phyloP scores from a whole-genome alignment of 805 yeast species.

The Danielia reshetovae region DNA sequence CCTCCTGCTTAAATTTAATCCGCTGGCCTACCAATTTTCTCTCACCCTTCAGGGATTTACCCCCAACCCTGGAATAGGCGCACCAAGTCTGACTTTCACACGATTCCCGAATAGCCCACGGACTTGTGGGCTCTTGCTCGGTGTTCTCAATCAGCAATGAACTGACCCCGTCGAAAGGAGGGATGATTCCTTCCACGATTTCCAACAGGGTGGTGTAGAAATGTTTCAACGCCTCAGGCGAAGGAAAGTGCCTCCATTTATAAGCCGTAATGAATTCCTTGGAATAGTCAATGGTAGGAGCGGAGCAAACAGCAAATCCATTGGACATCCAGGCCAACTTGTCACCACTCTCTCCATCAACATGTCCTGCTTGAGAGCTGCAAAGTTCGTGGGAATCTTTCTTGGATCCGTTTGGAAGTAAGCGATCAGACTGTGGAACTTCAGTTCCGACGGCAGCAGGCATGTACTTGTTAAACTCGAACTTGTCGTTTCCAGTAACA shows the following conservation, averaged over 20 bases:
- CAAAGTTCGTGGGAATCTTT: slow-evolving; percentile 16
- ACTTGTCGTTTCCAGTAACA: slow-evolving; percentile 21
- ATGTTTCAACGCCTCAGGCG: not conserved
- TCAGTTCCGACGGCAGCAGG: slow-evolving; percentile 26
- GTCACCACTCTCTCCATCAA: not conserved
- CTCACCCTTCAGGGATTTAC: not conserved
- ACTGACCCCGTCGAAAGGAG: not conserved
- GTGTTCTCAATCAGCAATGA: not conserved
- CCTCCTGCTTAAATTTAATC: not conserved
- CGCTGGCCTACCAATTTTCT: not conserved
- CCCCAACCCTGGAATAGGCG: not conserved
- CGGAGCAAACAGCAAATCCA: not conserved
- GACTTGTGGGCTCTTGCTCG: not conserved
- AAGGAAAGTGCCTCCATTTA: not conserved
- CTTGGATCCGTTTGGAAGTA: not conserved
- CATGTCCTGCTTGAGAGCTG: not conserved
- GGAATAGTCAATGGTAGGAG: not conserved
- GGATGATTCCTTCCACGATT: not conserved
- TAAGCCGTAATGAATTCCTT: not conserved
- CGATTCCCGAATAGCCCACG: not conserved
- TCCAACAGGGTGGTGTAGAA: not conserved
- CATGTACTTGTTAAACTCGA: slow-evolving; percentile 20
- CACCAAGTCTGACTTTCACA: not conserved
- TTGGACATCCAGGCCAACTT: not conserved
- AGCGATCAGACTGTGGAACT: not conserved